Conservation (phyloP, 805 yeast species). For the Teunomyces pallodes region DNA sequence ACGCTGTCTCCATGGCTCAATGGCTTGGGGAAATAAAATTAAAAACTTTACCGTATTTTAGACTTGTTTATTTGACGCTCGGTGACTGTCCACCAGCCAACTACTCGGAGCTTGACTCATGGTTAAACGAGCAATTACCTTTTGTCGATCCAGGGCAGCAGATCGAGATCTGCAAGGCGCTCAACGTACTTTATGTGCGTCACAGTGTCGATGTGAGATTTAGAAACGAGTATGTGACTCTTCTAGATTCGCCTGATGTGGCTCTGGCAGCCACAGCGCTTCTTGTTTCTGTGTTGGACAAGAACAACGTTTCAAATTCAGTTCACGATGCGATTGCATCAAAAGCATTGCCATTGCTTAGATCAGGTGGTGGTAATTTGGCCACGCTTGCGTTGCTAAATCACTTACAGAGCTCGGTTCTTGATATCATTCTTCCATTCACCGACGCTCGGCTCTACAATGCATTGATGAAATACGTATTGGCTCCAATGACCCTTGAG, state of each 20-base stretch:
- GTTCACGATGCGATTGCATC: background rate
- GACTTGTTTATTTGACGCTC: slow-evolving; percentile 14
- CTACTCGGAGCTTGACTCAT: background rate
- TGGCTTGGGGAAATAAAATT: background rate
- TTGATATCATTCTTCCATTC: background rate
- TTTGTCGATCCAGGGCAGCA: background rate
- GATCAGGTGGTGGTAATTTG: background rate
- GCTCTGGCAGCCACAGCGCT: background rate
- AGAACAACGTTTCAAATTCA: background rate
- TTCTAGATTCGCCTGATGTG: background rate
- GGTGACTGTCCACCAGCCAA: background rate
- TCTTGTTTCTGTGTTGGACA: background rate
- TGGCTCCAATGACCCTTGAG: background rate
- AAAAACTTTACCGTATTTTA: slow-evolving; percentile 18
- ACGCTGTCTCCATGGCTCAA: slow-evolving; percentile 11
- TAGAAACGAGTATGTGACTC: background rate
- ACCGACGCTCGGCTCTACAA: background rate
- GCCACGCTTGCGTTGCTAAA: background rate
- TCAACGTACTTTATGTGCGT: background rate
- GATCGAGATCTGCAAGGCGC: background rate
- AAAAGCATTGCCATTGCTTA: background rate
- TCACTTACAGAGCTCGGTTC: background rate
- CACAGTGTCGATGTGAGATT: background rate
- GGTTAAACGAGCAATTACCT: background rate
- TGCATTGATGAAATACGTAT: background rate